Conservation (phyloP, 106 monocot genomes). For the Acorus gramineus region DNA sequence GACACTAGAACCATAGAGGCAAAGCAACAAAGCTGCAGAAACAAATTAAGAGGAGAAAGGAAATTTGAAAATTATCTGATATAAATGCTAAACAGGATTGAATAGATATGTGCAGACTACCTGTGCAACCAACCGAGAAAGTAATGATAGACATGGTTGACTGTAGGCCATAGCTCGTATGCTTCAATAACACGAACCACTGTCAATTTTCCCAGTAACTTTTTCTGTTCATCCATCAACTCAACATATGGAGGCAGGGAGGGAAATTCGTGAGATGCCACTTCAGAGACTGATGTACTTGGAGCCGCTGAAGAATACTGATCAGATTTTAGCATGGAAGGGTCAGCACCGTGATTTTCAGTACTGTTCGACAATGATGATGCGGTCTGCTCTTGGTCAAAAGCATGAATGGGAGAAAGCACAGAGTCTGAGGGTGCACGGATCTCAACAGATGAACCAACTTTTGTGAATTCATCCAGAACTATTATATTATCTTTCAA, state of each 20-base stretch:
- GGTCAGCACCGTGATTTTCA: slow-evolving; percentile 26
- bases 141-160: slow-evolving; percentile 41
- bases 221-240: slow-evolving; percentile 50
- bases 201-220: slow-evolving; percentile 29
- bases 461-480: slow-evolving; percentile 16
- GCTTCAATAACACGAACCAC: slow-evolving; percentile 46
- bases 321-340: slow-evolving; percentile 30
- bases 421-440: slow-evolving; percentile 14
- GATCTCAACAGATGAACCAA: slow-evolving; percentile 19
- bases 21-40: too few relatives aligned
- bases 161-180: slow-evolving; percentile 24
- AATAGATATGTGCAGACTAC: slow-evolving; percentile 17
- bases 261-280: slow-evolving; percentile 39
- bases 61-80: too few relatives aligned
- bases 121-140: slow-evolving; percentile 72
- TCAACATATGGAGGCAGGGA: slow-evolving; percentile 44
- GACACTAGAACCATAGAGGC: too few relatives aligned
- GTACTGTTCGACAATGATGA: slow-evolving; percentile 28
- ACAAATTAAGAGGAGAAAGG: too few relatives aligned
- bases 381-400: slow-evolving; percentile 25
- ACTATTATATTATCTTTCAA: slow-evolving; percentile 20
- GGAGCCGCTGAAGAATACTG: slow-evolving; percentile 17
- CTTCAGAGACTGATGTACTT: slow-evolving; percentile 24
- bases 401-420: slow-evolving; percentile 23
- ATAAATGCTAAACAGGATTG: too few relatives aligned